Conservation (phyloP, 2,329 filamentous ascomycete species). For the Aspergillus sp. region DNA sequence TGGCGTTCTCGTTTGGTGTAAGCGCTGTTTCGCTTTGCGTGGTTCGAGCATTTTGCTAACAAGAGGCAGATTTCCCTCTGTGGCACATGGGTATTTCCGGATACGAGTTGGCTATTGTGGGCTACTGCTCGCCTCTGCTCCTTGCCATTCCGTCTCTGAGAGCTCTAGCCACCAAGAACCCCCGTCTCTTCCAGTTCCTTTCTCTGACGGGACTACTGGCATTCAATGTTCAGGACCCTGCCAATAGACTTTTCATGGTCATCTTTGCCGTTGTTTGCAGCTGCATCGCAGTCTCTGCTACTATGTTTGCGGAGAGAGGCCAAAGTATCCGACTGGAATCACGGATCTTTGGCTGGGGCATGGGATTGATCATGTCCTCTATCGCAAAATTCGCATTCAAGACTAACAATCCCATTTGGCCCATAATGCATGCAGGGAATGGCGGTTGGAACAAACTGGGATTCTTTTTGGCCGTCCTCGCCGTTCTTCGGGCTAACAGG, state of each 20-base stretch:
- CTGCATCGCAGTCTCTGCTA: constrained; percentile 77
- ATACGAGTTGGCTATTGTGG: constrained; percentile 85
- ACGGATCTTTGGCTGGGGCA: constrained; percentile 69
- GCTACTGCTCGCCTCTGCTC: constrained; percentile 71
- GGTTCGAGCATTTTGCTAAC: constrained; percentile 11
- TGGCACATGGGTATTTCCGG: constrained; percentile 99
- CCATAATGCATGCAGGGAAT: constrained; percentile 80
- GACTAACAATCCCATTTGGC: constrained; percentile 97
- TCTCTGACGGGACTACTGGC: constrained; percentile 73
- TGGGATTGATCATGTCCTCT: constrained; percentile 78
- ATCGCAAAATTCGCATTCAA: constrained; percentile 87
- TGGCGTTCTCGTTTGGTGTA: constrained; percentile 88
- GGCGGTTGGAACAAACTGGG: constrained; percentile 89
- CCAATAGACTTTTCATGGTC: constrained; percentile 69
- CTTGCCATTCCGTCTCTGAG: constrained; percentile 66
- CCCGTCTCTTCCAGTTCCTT: constrained; percentile 65
- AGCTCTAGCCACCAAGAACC: constrained; percentile 59
- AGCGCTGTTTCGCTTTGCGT: constrained; percentile 32
- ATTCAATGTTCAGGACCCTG: constrained; percentile 67
- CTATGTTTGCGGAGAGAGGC: constrained; percentile 68
- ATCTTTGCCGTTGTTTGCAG: constrained; percentile 74
- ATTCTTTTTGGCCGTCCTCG: constrained; percentile 65
- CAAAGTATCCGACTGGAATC: constrained; percentile 72
- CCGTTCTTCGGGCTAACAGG: constrained; percentile 69
- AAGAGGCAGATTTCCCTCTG: constrained; percentile 70